phyloP scores from a whole-genome alignment of 805 yeast species.

The Wickerhamiella shivajii region DNA sequence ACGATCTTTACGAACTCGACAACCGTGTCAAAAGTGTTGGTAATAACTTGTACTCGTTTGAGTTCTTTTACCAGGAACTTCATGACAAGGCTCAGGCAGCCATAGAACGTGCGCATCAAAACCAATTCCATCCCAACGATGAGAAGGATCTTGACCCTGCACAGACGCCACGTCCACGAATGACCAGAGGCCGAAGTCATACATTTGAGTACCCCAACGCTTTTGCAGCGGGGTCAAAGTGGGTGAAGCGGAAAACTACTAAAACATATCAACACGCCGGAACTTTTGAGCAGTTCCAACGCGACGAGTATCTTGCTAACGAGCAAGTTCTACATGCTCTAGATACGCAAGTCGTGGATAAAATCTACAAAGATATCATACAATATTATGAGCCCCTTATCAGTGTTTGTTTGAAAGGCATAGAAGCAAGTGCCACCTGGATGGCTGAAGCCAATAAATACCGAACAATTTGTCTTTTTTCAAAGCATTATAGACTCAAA shows the following conservation, averaged over 20 bases:
- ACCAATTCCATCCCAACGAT: too few relatives aligned
- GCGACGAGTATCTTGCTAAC: constrained; percentile 1
- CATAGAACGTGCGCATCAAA: too few relatives aligned
- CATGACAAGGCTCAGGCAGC: neutral
- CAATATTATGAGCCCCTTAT: constrained; percentile 12
- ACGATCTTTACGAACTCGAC: constrained; percentile 6
- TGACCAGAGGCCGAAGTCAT: too few relatives aligned
- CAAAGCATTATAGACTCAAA: constrained; percentile 9
- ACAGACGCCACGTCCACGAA: too few relatives aligned
- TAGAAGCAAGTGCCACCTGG: constrained; percentile 15
- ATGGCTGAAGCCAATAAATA: constrained; percentile 16
- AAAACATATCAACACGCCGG: neutral
- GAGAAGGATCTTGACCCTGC: too few relatives aligned
- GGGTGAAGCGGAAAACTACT: neutral
- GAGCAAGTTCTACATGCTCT: constrained; percentile 1
- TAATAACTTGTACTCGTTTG: constrained; percentile 3
- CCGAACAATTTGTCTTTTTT: constrained; percentile 11
- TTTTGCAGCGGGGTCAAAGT: too few relatives aligned
- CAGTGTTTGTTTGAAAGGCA: constrained; percentile 8
- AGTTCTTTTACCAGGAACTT: constrained; percentile 6
- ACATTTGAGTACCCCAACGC: too few relatives aligned
- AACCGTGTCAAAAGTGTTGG: constrained; percentile 1
- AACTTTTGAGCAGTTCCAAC: constrained; percentile 4
- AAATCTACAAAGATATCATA: constrained; percentile 9
- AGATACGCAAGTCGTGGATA: constrained; percentile 6